These are phyloP conservation scores for Podaxis rugospora DNA, from an alignment of 768 basidiomycete genomes.

Conservation along the genomic window DNA sequence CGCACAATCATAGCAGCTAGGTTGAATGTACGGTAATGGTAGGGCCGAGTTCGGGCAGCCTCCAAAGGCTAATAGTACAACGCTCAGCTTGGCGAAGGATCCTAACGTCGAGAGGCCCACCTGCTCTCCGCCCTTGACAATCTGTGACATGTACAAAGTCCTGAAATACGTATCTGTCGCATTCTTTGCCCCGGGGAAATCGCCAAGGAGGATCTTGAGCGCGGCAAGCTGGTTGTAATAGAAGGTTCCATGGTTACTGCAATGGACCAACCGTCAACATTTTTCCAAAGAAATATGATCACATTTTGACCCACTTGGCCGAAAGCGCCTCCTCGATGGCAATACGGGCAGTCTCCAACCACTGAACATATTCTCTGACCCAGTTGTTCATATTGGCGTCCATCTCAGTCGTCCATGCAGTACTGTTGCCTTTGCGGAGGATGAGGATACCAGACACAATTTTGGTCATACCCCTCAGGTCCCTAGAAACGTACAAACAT, in stretches of 20 bases:
- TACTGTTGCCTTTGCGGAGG: slow-evolving; percentile 42
- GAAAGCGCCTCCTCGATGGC: slow-evolving; percentile 42
- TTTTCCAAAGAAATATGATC: neutral
- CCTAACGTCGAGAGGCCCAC: slow-evolving; percentile 20
- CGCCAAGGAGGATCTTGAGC: slow-evolving; percentile 49
- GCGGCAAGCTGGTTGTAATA: slow-evolving; percentile 58
- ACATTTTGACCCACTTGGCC: slow-evolving; percentile 39
- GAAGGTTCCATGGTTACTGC: slow-evolving; percentile 64
- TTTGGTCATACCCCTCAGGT: slow-evolving; percentile 57
- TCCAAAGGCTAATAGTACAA: slow-evolving; percentile 45
- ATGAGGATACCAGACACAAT: slow-evolving; percentile 48
- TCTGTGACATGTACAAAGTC: slow-evolving; percentile 46
- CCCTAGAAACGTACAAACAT: slow-evolving; percentile 29
- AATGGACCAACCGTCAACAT: neutral
- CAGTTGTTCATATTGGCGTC: slow-evolving; percentile 47
- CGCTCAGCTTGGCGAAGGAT: neutral
- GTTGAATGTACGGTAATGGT: slow-evolving; percentile 67
- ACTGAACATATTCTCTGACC: slow-evolving; percentile 46
- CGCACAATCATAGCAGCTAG: slow-evolving; percentile 63
- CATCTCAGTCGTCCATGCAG: slow-evolving; percentile 51
- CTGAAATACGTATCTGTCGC: slow-evolving; percentile 48
- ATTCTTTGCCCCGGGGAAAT: slow-evolving; percentile 42
- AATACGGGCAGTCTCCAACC: slow-evolving; percentile 48
- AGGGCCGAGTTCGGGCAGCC: slow-evolving; percentile 55
- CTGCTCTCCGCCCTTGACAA: slow-evolving; percentile 55